These are phyloP conservation scores for Cryptococcus floricola DNA, from an alignment of 1,284 basidiomycete genomes.

Conservation along the genomic window DNA sequence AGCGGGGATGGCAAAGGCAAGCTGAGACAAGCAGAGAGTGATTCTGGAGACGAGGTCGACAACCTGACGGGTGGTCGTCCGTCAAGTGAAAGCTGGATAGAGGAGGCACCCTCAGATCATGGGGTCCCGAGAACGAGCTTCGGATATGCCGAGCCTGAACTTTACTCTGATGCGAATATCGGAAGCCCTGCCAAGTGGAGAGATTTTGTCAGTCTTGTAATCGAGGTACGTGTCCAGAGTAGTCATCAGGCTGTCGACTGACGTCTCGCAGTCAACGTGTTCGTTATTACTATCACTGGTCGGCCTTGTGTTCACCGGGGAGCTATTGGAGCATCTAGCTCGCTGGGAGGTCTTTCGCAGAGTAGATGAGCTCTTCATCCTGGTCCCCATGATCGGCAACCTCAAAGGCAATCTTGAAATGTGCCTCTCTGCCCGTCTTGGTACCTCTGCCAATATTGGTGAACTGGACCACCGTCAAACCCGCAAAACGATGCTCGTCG, in stretches of 20 bases:
- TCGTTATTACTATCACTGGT: conserved; percentile 50
- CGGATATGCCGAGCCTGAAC: not conserved
- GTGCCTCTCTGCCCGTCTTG: conserved; percentile 45
- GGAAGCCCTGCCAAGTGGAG: conserved; percentile 10
- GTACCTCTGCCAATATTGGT: conserved; percentile 64
- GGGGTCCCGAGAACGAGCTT: not conserved
- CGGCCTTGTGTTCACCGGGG: conserved; percentile 75
- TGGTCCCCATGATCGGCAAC: conserved; percentile 89
- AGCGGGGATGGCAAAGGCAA: conserved; percentile 3
- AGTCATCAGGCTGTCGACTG: not conserved
- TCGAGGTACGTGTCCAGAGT: not conserved
- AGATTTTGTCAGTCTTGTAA: conserved; percentile 32
- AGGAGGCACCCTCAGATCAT: not conserved
- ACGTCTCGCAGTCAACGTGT: conserved; percentile 45
- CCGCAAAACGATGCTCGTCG: conserved; percentile 67
- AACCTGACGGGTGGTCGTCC: not conserved
- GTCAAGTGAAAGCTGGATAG: not conserved
- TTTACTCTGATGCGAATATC: not conserved
- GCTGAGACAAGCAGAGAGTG: not conserved
- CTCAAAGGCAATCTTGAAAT: conserved; percentile 87
- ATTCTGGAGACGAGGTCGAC: not conserved
- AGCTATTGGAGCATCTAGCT: conserved; percentile 78
- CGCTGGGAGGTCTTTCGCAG: conserved; percentile 84
- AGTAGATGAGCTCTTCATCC: conserved; percentile 93
- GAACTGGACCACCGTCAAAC: conserved; percentile 71